These are phyloP conservation scores for Cucumis hystrix DNA, from an alignment of 306 rosid species.

Conservation along the genomic window DNA sequence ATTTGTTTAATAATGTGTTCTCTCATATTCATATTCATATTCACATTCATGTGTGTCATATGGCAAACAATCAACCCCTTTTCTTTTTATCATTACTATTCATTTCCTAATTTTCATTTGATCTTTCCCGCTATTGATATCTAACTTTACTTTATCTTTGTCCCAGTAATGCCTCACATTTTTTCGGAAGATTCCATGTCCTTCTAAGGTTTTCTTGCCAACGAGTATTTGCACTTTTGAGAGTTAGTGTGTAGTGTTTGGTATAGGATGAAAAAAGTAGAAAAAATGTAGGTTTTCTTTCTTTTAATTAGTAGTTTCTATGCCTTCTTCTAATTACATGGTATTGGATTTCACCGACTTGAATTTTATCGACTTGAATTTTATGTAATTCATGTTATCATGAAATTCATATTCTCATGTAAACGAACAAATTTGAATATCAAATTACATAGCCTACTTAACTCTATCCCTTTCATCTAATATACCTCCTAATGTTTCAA, in stretches of 20 bases:
- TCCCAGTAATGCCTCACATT: neutral
- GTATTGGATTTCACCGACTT: neutral
- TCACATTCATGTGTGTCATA: neutral
- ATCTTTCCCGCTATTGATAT: neutral
- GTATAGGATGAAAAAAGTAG: neutral
- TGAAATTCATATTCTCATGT: too few relatives aligned
- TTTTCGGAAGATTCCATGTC: neutral
- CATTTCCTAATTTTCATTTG: neutral
- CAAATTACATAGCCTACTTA: neutral
- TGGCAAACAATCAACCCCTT: conserved; percentile 12
- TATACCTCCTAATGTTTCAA: too few relatives aligned
- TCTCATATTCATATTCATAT: neutral
- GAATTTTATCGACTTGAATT: too few relatives aligned
- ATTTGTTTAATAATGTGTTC: neutral
- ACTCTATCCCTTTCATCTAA: neutral
- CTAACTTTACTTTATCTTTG: neutral
- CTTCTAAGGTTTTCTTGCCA: neutral
- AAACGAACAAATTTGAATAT: neutral
- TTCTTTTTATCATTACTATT: neutral
- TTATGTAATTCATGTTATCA: too few relatives aligned
- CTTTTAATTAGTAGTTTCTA: neutral
- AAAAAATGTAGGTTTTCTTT: neutral
- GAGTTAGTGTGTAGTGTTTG: neutral
- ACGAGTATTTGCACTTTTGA: neutral
- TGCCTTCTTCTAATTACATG: neutral